Conservation (phyloP, 2,329 filamentous ascomycete genomes). For the Aaosphaeria pasadenensis region DNA sequence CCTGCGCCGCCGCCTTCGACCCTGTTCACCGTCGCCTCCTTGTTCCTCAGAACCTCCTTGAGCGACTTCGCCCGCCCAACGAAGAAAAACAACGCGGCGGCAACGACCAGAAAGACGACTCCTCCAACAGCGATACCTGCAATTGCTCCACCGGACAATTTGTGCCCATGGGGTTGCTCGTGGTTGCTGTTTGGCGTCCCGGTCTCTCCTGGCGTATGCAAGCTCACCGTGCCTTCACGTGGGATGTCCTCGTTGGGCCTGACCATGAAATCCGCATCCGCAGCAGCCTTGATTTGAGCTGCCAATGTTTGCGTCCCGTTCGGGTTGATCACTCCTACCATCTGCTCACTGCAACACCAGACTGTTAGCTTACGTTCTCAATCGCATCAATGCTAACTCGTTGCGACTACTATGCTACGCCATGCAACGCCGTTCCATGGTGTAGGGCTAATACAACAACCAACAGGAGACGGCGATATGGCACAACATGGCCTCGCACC, state of each 20-base stretch:
- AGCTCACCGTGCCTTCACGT: constrained; percentile 25
- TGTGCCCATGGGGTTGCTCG: neutral
- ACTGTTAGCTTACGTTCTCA: too few relatives aligned
- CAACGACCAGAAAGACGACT: constrained; percentile 57
- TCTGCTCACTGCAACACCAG: constrained; percentile 36
- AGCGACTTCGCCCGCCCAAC: constrained; percentile 49
- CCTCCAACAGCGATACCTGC: constrained; percentile 61
- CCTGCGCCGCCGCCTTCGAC: neutral
- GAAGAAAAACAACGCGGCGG: constrained; percentile 63
- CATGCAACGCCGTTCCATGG: too few relatives aligned
- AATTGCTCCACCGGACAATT: constrained; percentile 40
- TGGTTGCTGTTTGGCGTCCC: constrained; percentile 2
- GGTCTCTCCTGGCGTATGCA: constrained; percentile 6
- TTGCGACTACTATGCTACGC: too few relatives aligned
- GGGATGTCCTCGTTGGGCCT: constrained; percentile 41
- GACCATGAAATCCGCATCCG: constrained; percentile 25
- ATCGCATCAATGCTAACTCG: too few relatives aligned
- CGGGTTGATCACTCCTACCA: constrained; percentile 76
- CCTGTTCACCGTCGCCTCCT: constrained; percentile 10
- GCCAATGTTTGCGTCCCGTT: constrained; percentile 31
- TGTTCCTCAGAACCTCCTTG: constrained; percentile 22
- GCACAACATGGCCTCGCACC: neutral
- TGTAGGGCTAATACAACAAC: neutral
- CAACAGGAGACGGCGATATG: neutral
- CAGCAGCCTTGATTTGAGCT: constrained; percentile 20